Conservation (phyloP, 176 grass and related monocot species). For the Carex littledalei region DNA sequence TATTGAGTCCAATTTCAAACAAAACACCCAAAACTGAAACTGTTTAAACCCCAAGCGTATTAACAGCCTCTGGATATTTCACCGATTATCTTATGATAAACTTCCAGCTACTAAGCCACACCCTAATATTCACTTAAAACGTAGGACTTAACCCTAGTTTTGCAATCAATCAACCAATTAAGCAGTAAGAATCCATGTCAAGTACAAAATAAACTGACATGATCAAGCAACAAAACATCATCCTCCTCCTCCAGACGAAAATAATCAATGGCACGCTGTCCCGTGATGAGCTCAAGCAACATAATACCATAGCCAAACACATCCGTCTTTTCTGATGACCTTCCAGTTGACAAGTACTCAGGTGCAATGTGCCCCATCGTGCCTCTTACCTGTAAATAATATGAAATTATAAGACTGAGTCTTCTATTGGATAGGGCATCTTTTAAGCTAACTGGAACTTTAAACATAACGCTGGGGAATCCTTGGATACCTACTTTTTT, state of each 20-base stretch:
- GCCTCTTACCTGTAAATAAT: slow-evolving; percentile 27
- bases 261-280: slow-evolving; percentile 51
- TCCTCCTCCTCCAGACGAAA: slow-evolving; percentile 44
- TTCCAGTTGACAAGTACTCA: slow-evolving; percentile 76
- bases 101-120: neutral
- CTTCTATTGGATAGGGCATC: neutral
- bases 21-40: neutral
- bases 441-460: neutral
- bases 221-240: slow-evolving; percentile 66
- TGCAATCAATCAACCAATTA: neutral
- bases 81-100: neutral
- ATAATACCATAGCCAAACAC: slow-evolving; percentile 81
- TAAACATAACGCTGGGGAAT: neutral
- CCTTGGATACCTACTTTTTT: neutral
- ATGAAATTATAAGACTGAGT: neutral
- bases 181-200: neutral
- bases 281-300: slow-evolving; percentile 71
- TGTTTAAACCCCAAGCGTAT: neutral
- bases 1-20: neutral
- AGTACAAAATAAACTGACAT: slow-evolving; percentile 33
- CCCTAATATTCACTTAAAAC: neutral
- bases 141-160: neutral
- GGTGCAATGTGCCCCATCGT: slow-evolving; percentile 92
- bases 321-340: slow-evolving; percentile 85
- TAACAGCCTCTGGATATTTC: neutral